Percentiles rank a stretch among this genome's conserved stretches.
Evolutionary conservation across 805 yeast species (phyloP).

Genomic region (Spathaspora girioi): DNA sequence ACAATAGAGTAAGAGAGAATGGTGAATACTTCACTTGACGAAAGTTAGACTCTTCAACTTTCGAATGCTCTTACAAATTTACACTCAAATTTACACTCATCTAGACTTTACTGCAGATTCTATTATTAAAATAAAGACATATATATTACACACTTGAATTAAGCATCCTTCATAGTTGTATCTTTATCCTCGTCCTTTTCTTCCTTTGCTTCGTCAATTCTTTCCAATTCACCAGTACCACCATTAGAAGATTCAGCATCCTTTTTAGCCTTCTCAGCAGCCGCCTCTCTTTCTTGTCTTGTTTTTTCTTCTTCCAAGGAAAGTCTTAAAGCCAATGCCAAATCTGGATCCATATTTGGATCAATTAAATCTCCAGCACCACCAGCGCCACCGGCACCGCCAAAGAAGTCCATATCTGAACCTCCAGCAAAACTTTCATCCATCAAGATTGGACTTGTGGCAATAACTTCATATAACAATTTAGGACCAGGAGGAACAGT

Average conservation of each 20-base stretch:
- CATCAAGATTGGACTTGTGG: constrained; percentile 67
- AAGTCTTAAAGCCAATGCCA: constrained; percentile 91
- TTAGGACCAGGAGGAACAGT: constrained; percentile 88
- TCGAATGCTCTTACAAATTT: no score
- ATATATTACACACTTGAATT: neutral
- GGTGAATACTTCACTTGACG: no score
- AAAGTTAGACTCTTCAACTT: no score
- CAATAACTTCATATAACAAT: constrained; percentile 76
- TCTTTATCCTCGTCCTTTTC: constrained; percentile 12
- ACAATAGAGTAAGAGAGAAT: no score
- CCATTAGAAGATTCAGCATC: constrained; percentile 8
- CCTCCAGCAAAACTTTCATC: constrained; percentile 56
- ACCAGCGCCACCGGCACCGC: constrained; percentile 40
- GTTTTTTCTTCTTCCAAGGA: constrained; percentile 93
- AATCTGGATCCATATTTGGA: constrained; percentile 93
- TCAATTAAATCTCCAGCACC: constrained; percentile 52
- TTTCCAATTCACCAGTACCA: constrained; percentile 19
- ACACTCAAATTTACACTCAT: neutral
- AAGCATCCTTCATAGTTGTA: constrained; percentile 11
- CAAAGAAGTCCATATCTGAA: constrained; percentile 34
- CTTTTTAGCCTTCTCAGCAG: constrained; percentile 28
- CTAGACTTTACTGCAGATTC: no score
- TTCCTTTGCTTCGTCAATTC: constrained; percentile 26
- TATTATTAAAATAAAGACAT: no score
- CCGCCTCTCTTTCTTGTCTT: constrained; percentile 76